Conservation (phyloP, 2,329 filamentous ascomycete species). For the Xylaria sp. region DNA sequence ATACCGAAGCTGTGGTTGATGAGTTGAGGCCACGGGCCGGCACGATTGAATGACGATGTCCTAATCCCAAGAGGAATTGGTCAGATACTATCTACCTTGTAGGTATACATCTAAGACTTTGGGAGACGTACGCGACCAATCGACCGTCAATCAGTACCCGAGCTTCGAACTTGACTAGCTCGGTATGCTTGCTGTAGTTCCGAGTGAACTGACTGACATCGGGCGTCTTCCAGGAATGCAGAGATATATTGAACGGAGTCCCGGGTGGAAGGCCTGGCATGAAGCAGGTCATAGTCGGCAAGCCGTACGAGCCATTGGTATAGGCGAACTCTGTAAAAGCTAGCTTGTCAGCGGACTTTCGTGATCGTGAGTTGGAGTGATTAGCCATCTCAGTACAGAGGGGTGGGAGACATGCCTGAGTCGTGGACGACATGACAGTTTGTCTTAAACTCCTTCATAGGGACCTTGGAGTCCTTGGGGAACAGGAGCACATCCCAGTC, state of each 20-base stretch:
- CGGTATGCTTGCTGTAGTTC: conserved; percentile 60
- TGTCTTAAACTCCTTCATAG: conserved; percentile 82
- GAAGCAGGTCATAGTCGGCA: conserved; percentile 75
- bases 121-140: conserved; percentile 60
- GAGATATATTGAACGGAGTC: conserved; percentile 70
- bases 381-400: background rate
- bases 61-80: conserved; percentile 43
- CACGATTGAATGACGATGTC: conserved; percentile 59
- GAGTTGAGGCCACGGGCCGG: conserved; percentile 57
- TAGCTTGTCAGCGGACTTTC: conserved; percentile 1
- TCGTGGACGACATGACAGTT: conserved; percentile 72
- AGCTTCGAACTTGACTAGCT: conserved; percentile 67
- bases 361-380: background rate
- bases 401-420: conserved; percentile 43
- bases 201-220: conserved; percentile 62
- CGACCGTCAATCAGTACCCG: conserved; percentile 72
- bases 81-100: conserved; percentile 1
- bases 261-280: conserved; percentile 67
- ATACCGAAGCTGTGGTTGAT: conserved; percentile 53
- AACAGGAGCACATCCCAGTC: conserved; percentile 89
- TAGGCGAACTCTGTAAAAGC: conserved; percentile 56
- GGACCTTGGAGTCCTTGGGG: conserved; percentile 67
- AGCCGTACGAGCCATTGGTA: conserved; percentile 51
- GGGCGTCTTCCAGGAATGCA: conserved; percentile 75
- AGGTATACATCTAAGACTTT: background rate